Conservation (phyloP, 164 flowering plant species). For the Tetrastigma voinierianum region DNA sequence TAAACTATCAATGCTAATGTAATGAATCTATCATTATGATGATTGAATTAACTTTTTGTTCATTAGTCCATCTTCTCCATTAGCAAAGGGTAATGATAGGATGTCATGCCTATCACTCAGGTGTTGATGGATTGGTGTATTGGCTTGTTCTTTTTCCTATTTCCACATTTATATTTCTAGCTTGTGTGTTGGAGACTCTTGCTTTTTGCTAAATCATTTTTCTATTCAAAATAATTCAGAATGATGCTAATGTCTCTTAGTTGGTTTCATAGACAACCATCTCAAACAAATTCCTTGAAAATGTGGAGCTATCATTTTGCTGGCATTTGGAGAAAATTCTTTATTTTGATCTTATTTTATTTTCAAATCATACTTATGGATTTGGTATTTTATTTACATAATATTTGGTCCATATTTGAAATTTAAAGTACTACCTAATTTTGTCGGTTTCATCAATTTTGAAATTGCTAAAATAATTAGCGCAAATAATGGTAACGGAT, state of each 20-base stretch:
- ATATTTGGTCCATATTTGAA: no score
- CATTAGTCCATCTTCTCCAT: background rate
- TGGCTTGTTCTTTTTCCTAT: background rate
- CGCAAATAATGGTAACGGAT: no score
- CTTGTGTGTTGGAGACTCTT: conserved; percentile 25
- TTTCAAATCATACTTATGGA: no score
- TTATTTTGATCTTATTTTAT: no score
- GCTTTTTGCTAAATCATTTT: conserved; percentile 11
- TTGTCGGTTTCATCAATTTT: no score
- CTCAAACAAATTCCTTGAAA: conserved; percentile 7
- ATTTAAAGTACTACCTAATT: no score
- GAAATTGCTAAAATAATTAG: no score
- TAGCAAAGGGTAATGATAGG: conserved; percentile 6
- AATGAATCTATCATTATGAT: conserved; percentile 20
- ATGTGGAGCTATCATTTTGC: conserved; percentile 20
- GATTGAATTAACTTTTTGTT: conserved; percentile 8
- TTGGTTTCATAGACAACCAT: conserved; percentile 1
- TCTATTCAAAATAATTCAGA: conserved; percentile 7
- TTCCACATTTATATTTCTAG: no score
- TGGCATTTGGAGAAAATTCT: conserved; percentile 15
- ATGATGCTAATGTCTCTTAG: conserved; percentile 14
- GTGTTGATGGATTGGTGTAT: no score
- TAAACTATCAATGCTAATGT: conserved; percentile 17
- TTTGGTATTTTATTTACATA: no score
- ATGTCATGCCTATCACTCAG: background rate